Base-by-base conservation (phyloP, 441 rosid genomes). In the Brassica hybrid region DNA sequence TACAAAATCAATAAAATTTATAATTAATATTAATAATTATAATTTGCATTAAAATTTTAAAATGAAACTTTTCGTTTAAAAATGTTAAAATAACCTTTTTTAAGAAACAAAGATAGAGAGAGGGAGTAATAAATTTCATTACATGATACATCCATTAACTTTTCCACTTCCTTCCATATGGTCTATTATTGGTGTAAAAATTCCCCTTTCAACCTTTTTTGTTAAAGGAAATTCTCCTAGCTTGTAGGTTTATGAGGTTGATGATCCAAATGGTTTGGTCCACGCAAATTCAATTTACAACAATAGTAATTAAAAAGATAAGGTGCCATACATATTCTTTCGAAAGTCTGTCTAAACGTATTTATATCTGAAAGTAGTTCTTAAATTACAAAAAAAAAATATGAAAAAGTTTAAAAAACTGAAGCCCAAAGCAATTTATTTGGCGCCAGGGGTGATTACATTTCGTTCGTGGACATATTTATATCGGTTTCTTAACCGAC, bases 211-310 rank as follows among this genome's bases (percentile, higher is more conserved):
- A 13, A 11, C 19, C 30, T 2, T 11, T 65, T 11, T 19, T 8
- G 18, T 41, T 41, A 41, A 38, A 65, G 10, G 11, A 17, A 66
- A 21, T 66, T 21, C 7, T 43, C 13, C 11, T 13, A 43, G 41
- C 60, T 48, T 48, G 65, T 69, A 32, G 32, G 32, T 69, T 69
- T 6, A 32, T 69, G 50, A 56, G 30, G 27, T 56, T 70, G 56
- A 50, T 45, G 54, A 45, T 12, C 54, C 32, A 70, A 34, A 34
- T 69, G 63, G 50, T 19, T 17, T 30, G 65, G n/a, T 32, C 64
- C 32, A 18, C 32, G 8, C 19, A 30, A 57, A 18, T 34, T 69
- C 7, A 52, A 32, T 17, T 16, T 12, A 54, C n/a, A 69, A 0
- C 7, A 32, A 69, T 3, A 17, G 3, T 32, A 36, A 17, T 36